Percentiles rank a stretch among this genome's conserved stretches.
Evolutionary conservation across 2,329 filamentous ascomycete genomes (phyloP).

Genomic region (Pyrenophora teres): DNA sequence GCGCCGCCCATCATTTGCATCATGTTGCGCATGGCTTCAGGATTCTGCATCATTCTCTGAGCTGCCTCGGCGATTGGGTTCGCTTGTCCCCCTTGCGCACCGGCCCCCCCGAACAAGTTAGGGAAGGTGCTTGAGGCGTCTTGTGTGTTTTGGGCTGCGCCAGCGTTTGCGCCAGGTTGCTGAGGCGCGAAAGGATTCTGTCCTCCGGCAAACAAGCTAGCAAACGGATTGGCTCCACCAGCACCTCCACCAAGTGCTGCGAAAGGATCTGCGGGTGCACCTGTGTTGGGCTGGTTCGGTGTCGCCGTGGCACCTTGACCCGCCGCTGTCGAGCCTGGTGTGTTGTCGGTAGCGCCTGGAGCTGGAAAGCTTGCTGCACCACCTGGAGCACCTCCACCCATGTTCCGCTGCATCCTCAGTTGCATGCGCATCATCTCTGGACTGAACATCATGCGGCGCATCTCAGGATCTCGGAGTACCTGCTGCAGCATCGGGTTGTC

Average conservation of each 20-base stretch:
- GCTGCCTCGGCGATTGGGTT: conserved; percentile 58
- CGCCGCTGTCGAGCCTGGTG: conserved; percentile 43
- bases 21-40: conserved; percentile 57
- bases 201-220: conserved; percentile 57
- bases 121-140: conserved; percentile 39
- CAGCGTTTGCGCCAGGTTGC: conserved; percentile 28
- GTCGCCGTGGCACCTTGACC: conserved; percentile 44
- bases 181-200: conserved; percentile 45
- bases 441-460: conserved; percentile 91
- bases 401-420: conserved; percentile 75
- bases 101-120: conserved; percentile 59
- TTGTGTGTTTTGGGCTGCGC: conserved; percentile 24
- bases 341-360: conserved; percentile 88
- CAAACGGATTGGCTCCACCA: conserved; percentile 61
- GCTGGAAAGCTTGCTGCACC: conserved; percentile 74
- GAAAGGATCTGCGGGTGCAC: conserved; percentile 54
- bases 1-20: conserved; percentile 60
- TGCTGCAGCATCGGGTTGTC: conserved; percentile 87
- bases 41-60: conserved; percentile 60
- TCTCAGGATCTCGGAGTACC: conserved; percentile 84
- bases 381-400: conserved; percentile 55
- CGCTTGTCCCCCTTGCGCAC: conserved; percentile 38
- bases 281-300: conserved; percentile 43
- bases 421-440: conserved; percentile 83
- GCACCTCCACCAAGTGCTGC: conserved; percentile 48